These are phyloP conservation scores for Pulveroboletus frians DNA, from an alignment of 768 basidiomycete species.

Conservation along the genomic window DNA sequence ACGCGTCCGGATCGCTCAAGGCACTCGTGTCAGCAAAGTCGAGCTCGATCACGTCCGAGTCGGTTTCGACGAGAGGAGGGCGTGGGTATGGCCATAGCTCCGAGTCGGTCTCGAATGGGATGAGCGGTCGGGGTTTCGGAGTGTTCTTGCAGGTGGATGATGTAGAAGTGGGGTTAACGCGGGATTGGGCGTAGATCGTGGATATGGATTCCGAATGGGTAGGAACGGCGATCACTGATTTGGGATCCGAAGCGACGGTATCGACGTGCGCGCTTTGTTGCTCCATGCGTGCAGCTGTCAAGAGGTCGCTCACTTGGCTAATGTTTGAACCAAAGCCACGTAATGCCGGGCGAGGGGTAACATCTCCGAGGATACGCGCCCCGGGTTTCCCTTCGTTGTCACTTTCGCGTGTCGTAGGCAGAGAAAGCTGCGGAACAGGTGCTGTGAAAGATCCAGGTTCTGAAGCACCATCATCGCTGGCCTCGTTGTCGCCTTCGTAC, in stretches of 20 bases:
- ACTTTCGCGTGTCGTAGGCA: conserved; percentile 12
- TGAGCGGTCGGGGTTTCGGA: conserved; percentile 37
- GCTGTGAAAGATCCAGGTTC: conserved; percentile 39
- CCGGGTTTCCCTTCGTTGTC: conserved; percentile 20
- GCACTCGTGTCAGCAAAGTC: conserved; percentile 72
- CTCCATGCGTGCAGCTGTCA: conserved; percentile 22
- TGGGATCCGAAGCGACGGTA: not conserved
- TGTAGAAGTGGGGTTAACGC: conserved; percentile 1
- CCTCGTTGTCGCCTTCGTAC: conserved; percentile 58
- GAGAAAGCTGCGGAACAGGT: conserved; percentile 34
- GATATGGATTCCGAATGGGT: conserved; percentile 6
- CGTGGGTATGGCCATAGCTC: conserved; percentile 70
- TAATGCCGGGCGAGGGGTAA: conserved; percentile 54
- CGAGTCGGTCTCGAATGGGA: conserved; percentile 61
- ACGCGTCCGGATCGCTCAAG: conserved; percentile 61
- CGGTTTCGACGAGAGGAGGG: conserved; percentile 37
- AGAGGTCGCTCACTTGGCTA: conserved; percentile 25
- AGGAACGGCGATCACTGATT: not conserved
- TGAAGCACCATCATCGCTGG: conserved; percentile 30
- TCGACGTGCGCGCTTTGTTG: conserved; percentile 12
- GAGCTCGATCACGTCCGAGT: conserved; percentile 64
- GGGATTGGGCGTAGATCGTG: conserved; percentile 14
- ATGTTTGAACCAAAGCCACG: conserved; percentile 34
- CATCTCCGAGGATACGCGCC: conserved; percentile 38
- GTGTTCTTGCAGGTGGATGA: conserved; percentile 14